Base-by-base conservation (phyloP, 108 stramenopile species). In the Cyclostephanos tholiformis region DNA sequence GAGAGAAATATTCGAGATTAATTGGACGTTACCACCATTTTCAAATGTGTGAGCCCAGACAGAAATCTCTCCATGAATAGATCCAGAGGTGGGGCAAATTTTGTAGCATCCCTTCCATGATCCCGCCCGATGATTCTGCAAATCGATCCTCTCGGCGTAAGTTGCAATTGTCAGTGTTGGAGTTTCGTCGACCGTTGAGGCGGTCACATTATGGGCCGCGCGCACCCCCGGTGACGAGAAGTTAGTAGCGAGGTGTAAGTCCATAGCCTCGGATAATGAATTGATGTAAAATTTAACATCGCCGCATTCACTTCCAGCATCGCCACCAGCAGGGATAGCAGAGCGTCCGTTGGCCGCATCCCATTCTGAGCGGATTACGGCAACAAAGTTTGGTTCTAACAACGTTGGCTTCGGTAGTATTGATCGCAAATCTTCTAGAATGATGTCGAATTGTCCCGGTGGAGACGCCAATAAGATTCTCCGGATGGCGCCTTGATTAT, bases 21-120 rank as follows among this genome's bases (percentile, higher is more conserved):
- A 41, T 50, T 91, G 90, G 16, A 84, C 68, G 72, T 91, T 89
- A 6, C 81, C 83, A 14, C 79, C 84, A 58, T 79, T 72, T 74
- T 91, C 90, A 64, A 82, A 80, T 23, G 76, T 65, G 49, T 84
- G 85, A 8, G 84, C 74, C 53, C 66, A 79, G 43, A 91, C 65
- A 16, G 35, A 11, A 38, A 84, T 71, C 0, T 39, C 60, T 39
- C 88, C 88, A 52, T 52, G 30, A 25, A 88, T 11, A 9, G 55
- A 53, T 36, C 44, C 71, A 56, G 26, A 29, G 16, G 30, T 53
- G n/a, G 46, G 46, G 23, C 23, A 55, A 44, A 86, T 64, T 14
- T 63, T 80, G 71, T 86, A 90, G 14, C 65, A 64, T 5, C 75
- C 75, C 61, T 74, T 76, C 87, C 87, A 88, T 53, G 71, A 82